Base-by-base conservation (phyloP, 1,284 basidiomycete genomes). In the Kwoniella shivajii region DNA sequence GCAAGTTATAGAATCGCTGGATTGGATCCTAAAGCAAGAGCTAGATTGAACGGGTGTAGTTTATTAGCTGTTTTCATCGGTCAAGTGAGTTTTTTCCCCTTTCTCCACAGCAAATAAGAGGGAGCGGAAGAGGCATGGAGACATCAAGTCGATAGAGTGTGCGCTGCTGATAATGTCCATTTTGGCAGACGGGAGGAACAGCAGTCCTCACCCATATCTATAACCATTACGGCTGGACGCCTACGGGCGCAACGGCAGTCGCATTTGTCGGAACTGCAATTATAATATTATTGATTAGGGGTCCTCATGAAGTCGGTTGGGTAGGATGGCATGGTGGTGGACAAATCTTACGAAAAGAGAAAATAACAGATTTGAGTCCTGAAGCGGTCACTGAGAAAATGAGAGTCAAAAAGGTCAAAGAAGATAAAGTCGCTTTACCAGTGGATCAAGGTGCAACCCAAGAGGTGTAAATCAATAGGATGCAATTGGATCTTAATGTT, bases 11-110 rank as follows among this genome's bases (percentile, higher is more conserved):
- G 76, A 4, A 78, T 82, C 9, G 65, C 58, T 34, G 85, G 84
- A 22, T 84, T 88, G 34, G 80, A 82, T 34, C 69, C 80, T 0
- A 71, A 80, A 24, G 85, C 86, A 3, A 75, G 85, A 34, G 80
- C 87, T 2, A 80, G 86, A 16, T 60, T 88, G 22, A 87, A 87
- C 59, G 85, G 86, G 2, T 78, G 87, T 29, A 81, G 83, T 50
- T 81, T 88, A 39, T 76, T 88, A 45, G 82, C 82, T 13, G 50
- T 67, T 13, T 70, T 68, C 49, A 47, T 56, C n/a, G 64, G 67
- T 13, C 66, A 71, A 59, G 69, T 68, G 38, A 55, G 68, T 61
- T 29, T 36, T 20, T 24, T n/a, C 18, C 24, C 39, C 39, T 29
- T 31, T 20, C 41, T 26, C 34, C 29, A 14, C 20, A 42, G 41